phyloP scores from a whole-genome alignment of 2,329 filamentous ascomycete genomes.

The Juglanconis sp. region DNA sequence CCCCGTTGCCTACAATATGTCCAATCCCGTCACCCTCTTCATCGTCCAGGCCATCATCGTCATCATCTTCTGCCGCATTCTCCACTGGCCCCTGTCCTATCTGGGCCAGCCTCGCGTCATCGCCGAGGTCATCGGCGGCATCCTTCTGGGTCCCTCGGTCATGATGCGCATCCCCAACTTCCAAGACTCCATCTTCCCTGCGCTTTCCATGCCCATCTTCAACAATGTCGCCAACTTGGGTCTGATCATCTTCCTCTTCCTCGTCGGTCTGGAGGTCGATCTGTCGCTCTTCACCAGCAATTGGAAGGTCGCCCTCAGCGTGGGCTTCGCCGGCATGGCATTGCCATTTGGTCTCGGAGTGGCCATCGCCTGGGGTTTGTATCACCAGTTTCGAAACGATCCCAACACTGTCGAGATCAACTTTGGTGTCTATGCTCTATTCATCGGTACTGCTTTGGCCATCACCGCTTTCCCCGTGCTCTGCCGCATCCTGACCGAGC shows the following conservation, averaged over 20 bases:
- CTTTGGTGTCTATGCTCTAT: constrained; percentile 59
- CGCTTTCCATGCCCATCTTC: constrained; percentile 69
- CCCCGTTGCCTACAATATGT: constrained; percentile 58
- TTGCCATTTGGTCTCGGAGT: constrained; percentile 80
- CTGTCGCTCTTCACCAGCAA: constrained; percentile 73
- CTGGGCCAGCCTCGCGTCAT: constrained; percentile 74
- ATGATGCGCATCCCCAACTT: constrained; percentile 85
- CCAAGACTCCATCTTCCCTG: constrained; percentile 71
- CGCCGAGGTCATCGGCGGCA: constrained; percentile 74
- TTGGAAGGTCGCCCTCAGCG: constrained; percentile 75
- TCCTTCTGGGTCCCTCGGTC: constrained; percentile 80
- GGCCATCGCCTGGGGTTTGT: constrained; percentile 78
- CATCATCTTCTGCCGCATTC: constrained; percentile 68
- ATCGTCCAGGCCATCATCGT: constrained; percentile 70
- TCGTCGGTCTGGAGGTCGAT: constrained; percentile 85
- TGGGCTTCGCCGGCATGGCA: constrained; percentile 75
- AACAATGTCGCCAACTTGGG: constrained; percentile 79
- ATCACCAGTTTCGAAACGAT: constrained; percentile 63
- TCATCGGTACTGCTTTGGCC: constrained; percentile 88
- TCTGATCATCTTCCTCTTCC: constrained; percentile 79
- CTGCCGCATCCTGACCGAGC: constrained; percentile 86
- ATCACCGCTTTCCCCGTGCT: constrained; percentile 92
- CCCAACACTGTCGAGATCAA: constrained; percentile 37
- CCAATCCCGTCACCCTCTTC: constrained; percentile 65
- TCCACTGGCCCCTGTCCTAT: constrained; percentile 69